These are phyloP conservation scores for Yamadazyma jaroonii DNA, from an alignment of 1,139 yeast species.

Conservation along the genomic window DNA sequence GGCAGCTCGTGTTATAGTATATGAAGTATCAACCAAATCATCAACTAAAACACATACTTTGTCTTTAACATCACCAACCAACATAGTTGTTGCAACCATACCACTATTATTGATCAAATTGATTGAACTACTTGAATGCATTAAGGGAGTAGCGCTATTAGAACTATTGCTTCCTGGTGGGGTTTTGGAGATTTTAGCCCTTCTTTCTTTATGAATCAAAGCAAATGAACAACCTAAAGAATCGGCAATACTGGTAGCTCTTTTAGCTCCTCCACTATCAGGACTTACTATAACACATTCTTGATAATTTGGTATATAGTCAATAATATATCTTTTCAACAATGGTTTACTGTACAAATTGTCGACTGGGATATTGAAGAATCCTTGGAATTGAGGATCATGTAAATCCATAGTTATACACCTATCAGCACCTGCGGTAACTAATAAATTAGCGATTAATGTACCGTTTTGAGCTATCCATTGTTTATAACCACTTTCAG, in stretches of 20 bases:
- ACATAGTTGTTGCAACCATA: conserved; percentile 72
- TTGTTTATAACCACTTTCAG: conserved; percentile 72
- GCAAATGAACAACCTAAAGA: conserved; percentile 88
- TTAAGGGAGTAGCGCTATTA: conserved; percentile 8
- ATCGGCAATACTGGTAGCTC: conserved; percentile 94
- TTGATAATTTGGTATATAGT: conserved; percentile 67
- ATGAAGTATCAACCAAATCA: conserved; percentile 92
- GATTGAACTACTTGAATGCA: conserved; percentile 8
- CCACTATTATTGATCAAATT: conserved; percentile 12
- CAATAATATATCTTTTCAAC: conserved; percentile 73
- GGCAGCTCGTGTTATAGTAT: conserved; percentile 90
- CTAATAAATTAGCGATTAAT: conserved; percentile 79
- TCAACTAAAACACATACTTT: conserved; percentile 85
- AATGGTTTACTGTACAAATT: conserved; percentile 84
- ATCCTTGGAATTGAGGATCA: conserved; percentile 94
- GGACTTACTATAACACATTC: conserved; percentile 90
- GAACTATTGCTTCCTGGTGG: conserved; percentile 24
- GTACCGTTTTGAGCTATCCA: conserved; percentile 98
- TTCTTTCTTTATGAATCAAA: conserved; percentile 89
- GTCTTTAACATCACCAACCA: conserved; percentile 88
- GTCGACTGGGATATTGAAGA: conserved; percentile 89
- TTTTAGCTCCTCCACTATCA: conserved; percentile 96
- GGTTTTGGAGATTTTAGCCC: conserved; percentile 45
- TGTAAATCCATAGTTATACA: conserved; percentile 97
- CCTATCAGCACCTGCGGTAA: conserved; percentile 95